phyloP scores from a whole-genome alignment of 352 stramenopile genomes.

The Phytophthora quininea region DNA sequence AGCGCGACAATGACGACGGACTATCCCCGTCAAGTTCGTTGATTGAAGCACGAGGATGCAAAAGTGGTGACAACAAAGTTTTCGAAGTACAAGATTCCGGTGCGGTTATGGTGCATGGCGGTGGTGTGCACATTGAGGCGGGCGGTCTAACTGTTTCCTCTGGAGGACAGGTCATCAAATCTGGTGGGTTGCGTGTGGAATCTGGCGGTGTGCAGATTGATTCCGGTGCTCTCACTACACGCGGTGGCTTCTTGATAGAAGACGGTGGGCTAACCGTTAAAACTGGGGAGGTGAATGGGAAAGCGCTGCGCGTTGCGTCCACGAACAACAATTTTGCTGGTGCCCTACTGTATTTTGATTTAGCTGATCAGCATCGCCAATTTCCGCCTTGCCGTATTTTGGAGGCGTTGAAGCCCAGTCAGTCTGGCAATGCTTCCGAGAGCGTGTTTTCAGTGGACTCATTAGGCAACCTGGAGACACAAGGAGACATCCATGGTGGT shows the following conservation, averaged over 20 bases:
- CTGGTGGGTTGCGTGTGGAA: conserved; percentile 59
- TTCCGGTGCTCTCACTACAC: conserved; percentile 51
- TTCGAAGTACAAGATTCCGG: conserved; percentile 69
- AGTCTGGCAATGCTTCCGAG: not conserved
- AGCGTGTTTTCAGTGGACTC: conserved; percentile 56
- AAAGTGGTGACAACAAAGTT: conserved; percentile 32
- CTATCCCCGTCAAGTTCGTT: conserved; percentile 28
- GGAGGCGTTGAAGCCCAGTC: conserved; percentile 34
- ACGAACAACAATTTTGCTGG: conserved; percentile 59
- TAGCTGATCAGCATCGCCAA: conserved; percentile 33
- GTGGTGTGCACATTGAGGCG: conserved; percentile 54
- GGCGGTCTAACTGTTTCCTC: conserved; percentile 62
- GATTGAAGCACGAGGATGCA: conserved; percentile 35
- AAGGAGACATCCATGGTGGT: conserved; percentile 55
- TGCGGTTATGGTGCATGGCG: conserved; percentile 54
- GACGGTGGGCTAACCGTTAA: conserved; percentile 64
- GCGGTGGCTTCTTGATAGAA: conserved; percentile 63
- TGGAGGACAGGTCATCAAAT: conserved; percentile 64
- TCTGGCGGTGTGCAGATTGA: conserved; percentile 64
- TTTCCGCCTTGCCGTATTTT: conserved; percentile 52
- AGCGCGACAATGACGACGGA: conserved; percentile 23
- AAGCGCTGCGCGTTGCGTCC: conserved; percentile 49
- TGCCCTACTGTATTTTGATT: conserved; percentile 52
- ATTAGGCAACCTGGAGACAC: conserved; percentile 48
- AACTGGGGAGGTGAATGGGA: conserved; percentile 49